Conservation (phyloP, 208 protist genomes). For the Trypanosoma brucei region DNA sequence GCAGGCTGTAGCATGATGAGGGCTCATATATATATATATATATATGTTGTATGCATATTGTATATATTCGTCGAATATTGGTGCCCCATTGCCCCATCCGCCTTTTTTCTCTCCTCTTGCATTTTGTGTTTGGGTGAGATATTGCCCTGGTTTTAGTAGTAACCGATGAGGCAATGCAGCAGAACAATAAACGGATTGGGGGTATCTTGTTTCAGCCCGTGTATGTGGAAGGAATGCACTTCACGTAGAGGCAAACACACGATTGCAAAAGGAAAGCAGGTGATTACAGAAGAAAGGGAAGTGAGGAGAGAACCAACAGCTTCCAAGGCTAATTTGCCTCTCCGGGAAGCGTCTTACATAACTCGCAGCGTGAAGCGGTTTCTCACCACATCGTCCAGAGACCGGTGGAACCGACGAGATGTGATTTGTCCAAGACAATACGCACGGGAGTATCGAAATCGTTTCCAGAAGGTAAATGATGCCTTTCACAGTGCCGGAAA, state of each 20-base stretch:
- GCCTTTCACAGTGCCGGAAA: slow-evolving; percentile 32
- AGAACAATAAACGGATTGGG: no score
- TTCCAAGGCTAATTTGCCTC: not conserved
- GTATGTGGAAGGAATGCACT: no score
- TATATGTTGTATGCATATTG: not conserved
- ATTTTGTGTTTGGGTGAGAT: not conserved
- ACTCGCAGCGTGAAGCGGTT: slow-evolving; percentile 18
- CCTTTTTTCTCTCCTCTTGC: slow-evolving; percentile 1
- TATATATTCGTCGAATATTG: not conserved
- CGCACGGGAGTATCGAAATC: slow-evolving; percentile 12
- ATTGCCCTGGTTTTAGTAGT: no score
- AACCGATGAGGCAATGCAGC: no score
- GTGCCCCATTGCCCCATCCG: not conserved
- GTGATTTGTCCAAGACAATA: slow-evolving; percentile 23
- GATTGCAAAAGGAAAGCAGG: no score
- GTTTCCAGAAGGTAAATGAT: slow-evolving; percentile 29
- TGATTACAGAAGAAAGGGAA: not conserved
- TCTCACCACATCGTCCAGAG: slow-evolving; percentile 33
- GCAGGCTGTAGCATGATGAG: no score
- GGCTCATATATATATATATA: no score
- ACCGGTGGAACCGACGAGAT: slow-evolving; percentile 22
- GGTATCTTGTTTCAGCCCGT: no score
- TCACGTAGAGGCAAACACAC: no score
- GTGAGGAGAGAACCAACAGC: not conserved
- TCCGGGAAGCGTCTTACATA: not conserved